Evolutionary conservation across 1,284 basidiomycete genomes (phyloP), one percentile per base, ranked within the genome.

Genomic region (Ganoderma sinense): DNA sequence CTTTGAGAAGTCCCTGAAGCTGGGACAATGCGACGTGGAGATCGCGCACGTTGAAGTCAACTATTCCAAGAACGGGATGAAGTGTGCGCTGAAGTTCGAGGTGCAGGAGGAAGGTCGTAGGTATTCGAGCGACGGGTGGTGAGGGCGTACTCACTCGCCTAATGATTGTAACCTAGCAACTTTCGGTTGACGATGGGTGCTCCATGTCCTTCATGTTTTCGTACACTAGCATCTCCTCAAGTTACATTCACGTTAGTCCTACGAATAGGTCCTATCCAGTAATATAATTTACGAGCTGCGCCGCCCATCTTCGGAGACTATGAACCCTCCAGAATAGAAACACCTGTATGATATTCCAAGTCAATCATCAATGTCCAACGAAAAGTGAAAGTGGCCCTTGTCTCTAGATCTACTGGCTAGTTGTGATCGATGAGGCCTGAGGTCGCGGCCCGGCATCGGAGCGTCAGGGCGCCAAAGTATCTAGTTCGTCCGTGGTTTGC

Each of bases 11-110:
- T 82, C 82, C 4, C 65, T 77, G 31, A 84, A 84, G 69, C 81
- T 66, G 78, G 68, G 68, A 29, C n/a, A 36, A 18, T 56, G 55
- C 63, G 64, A 69, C 64, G 64, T 82, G 33, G 56, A 75, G 48
- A 79, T 85, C 62, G 66, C 67, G 20, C 71, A 73, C 7, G 71
- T 83, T 58, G 79, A 84, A 51, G 79, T 84, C 61, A 82, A 78
- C 68, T 84, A 84, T 75, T 81, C 81, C 40, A 82, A 81, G 75
- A 84, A 83, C 72, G 79, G 76, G 63, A 79, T 84, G 77, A 84
- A 85, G 71, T 83, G 81, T 73, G 75, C 77, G 11, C 71, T 84
- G 69, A 85, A 84, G 73, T 81, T 84, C 68, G 81, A 83, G 61
- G 80, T 85, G 43, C 72, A 51, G 13, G 74, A 82, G 65, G 69